These are phyloP conservation scores for Blastocystis sp. DNA, from an alignment of 352 stramenopile genomes.

Conservation along the genomic window DNA sequence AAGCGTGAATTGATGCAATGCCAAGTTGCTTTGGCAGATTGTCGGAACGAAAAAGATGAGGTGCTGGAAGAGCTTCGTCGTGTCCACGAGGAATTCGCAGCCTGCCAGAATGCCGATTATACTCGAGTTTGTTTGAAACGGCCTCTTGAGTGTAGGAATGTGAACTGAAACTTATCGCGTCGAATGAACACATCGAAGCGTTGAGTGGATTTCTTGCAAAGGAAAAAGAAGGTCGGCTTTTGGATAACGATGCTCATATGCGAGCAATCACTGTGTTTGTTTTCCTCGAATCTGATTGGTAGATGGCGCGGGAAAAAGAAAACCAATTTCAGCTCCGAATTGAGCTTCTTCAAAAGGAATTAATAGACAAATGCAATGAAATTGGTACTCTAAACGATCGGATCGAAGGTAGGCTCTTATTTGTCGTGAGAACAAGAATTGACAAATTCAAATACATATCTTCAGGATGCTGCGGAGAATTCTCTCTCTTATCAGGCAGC, in stretches of 20 bases:
- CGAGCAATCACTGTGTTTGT: not conserved
- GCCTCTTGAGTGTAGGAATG: not conserved
- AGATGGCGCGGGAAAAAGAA: not conserved
- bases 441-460: not conserved
- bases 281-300: not conserved
- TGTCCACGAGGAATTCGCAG: constrained; percentile 15
- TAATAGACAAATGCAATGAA: not conserved
- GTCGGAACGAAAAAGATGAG: constrained; percentile 28
- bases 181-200: constrained; percentile 27
- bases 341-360: not conserved
- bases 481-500: not conserved
- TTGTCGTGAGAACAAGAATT: not conserved
- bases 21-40: constrained; percentile 33
- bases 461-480: not conserved
- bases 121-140: not conserved
- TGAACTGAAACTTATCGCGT: not conserved
- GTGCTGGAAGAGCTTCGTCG: not conserved
- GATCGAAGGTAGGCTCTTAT: not conserved
- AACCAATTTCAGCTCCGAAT: constrained; percentile 37
- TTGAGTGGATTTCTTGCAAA: not conserved
- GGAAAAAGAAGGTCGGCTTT: not conserved
- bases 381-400: not conserved
- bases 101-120: constrained; percentile 15
- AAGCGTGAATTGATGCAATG: not conserved
- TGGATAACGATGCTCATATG: not conserved